Evolutionary conservation across 305 asterid species (phyloP).

Genomic region (Euphrasia arctica): DNA sequence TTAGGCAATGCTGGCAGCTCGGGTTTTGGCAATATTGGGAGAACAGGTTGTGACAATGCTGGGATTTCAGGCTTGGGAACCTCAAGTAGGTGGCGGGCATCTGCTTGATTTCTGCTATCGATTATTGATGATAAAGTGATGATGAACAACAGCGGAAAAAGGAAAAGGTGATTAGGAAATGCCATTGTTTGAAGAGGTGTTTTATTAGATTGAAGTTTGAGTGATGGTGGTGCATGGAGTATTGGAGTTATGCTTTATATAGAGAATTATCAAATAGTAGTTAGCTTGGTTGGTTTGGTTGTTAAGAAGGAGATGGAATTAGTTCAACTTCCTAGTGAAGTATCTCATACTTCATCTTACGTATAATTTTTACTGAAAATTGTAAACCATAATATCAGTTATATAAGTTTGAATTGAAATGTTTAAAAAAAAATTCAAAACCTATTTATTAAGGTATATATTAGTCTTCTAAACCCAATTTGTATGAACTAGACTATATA

Average conservation of each 20-base stretch:
- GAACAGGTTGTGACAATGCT: neutral
- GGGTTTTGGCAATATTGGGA: slow-evolving; percentile 7
- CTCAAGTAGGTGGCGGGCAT: slow-evolving; percentile 26
- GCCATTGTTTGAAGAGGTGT: slow-evolving; percentile 6
- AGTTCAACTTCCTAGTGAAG: neutral
- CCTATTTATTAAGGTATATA: too few relatives aligned
- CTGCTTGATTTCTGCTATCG: slow-evolving; percentile 8
- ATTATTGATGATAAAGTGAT: slow-evolving; percentile 18
- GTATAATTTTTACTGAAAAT: too few relatives aligned
- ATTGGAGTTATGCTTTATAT: too few relatives aligned
- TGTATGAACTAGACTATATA: too few relatives aligned
- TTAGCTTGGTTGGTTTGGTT: neutral
- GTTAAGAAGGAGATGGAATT: neutral
- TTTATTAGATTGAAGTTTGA: neutral
- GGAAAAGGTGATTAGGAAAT: neutral
- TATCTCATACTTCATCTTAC: too few relatives aligned
- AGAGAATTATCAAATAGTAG: neutral
- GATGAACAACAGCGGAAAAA: slow-evolving; percentile 17
- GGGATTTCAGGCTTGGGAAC: slow-evolving; percentile 9
- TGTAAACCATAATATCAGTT: too few relatives aligned
- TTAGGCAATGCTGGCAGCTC: slow-evolving; percentile 18
- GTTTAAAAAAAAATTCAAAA: too few relatives aligned
- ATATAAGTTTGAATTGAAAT: too few relatives aligned
- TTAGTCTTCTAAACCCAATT: too few relatives aligned
- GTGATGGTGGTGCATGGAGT: neutral